These are phyloP conservation scores for Conidiobolus incongruus DNA, from an alignment of 371 early-diverging fungal species.

Conservation along the genomic window DNA sequence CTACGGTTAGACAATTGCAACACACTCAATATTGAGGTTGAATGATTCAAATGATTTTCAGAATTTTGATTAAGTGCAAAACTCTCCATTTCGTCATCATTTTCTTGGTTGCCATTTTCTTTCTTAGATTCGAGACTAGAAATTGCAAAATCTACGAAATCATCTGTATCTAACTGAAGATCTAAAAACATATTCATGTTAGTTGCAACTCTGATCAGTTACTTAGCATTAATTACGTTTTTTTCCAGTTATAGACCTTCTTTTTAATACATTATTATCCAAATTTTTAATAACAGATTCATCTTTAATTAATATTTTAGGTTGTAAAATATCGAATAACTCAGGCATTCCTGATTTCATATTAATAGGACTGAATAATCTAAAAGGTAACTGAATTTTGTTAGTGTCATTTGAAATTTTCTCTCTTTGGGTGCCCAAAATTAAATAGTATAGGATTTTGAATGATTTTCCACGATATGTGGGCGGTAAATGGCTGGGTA, in stretches of 20 bases:
- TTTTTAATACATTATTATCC: background rate
- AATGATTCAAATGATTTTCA: no score
- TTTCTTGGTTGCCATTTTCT: background rate
- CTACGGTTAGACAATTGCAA: background rate
- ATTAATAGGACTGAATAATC: background rate
- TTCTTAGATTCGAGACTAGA: no score
- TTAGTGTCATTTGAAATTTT: background rate
- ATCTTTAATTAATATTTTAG: background rate
- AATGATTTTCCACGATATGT: background rate
- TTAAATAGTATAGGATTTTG: slow-evolving; percentile 1
- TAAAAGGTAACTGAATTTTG: background rate
- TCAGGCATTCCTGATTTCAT: background rate
- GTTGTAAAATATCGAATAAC: background rate
- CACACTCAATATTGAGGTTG: no score
- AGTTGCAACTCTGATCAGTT: background rate
- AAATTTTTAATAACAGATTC: background rate
- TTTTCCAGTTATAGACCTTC: background rate
- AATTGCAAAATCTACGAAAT: no score
- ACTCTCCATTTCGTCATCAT: background rate
- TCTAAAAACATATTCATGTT: background rate
- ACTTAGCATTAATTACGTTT: background rate
- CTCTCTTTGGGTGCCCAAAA: background rate
- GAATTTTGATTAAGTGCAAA: background rate
- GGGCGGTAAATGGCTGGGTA: background rate
- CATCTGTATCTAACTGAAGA: no score